phyloP scores from a whole-genome alignment of 495 filamentous ascomycete genomes.

The Trichoderma erinaceum region DNA sequence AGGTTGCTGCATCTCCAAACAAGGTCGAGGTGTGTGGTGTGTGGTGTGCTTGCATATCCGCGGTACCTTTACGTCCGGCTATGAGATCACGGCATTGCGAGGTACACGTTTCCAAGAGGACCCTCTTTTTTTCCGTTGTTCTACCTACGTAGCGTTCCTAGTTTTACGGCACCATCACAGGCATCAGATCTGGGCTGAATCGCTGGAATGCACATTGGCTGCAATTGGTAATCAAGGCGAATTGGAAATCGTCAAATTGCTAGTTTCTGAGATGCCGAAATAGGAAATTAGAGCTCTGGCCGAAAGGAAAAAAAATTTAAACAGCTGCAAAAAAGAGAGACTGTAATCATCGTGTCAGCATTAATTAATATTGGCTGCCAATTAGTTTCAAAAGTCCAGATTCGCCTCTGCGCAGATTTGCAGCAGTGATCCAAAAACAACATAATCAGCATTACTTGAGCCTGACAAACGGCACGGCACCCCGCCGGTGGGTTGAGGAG shows the following conservation, averaged over 20 bases:
- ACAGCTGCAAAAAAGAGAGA: not conserved
- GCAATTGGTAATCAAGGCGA: not conserved
- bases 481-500: not conserved
- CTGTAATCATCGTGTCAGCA: slow-evolving; percentile 11
- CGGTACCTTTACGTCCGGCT: not conserved
- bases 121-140: not conserved
- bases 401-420: not conserved
- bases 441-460: slow-evolving; percentile 8
- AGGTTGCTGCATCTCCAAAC: slow-evolving; percentile 1
- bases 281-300: not conserved
- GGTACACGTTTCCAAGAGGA: not conserved
- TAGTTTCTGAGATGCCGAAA: not conserved
- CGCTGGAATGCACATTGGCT: not conserved
- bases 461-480: slow-evolving; percentile 6
- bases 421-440: not conserved
- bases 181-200: not conserved
- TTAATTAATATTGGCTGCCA: not conserved
- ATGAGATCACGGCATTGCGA: not conserved
- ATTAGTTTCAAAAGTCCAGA: not conserved
- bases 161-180: not conserved
- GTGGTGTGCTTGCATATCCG: not conserved
- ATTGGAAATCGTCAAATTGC: not conserved
- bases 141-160: too few species aligned
- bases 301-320: not conserved
- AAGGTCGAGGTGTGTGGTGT: not conserved